phyloP scores from a whole-genome alignment of 345 rosid genomes.

The Schrenkiella parvula region DNA sequence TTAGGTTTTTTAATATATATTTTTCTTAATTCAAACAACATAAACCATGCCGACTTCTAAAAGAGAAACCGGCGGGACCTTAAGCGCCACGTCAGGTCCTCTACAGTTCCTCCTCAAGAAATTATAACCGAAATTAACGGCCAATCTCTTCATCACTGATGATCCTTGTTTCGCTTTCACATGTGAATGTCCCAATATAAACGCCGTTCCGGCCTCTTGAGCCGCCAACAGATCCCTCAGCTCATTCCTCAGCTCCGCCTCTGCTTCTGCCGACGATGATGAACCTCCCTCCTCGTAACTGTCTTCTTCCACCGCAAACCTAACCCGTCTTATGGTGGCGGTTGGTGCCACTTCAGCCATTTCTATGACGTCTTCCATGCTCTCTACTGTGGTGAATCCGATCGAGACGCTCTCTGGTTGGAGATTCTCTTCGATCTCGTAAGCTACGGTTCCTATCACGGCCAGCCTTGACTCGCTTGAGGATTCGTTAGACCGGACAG shows the following conservation, averaged over 20 bases:
- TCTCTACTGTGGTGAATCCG: constrained; percentile 64
- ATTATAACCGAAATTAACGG: constrained; percentile 76
- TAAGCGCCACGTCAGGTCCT: constrained; percentile 87
- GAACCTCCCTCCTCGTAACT: constrained; percentile 33
- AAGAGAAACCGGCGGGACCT: constrained; percentile 82
- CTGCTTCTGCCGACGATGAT: constrained; percentile 20
- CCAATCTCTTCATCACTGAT: constrained; percentile 64
- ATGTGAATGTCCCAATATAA: constrained; percentile 89
- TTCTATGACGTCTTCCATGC: constrained; percentile 63
- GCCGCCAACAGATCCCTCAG: constrained; percentile 66
- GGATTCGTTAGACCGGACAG: constrained; percentile 48
- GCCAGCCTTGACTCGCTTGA: constrained; percentile 63
- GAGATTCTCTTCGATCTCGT: constrained; percentile 55
- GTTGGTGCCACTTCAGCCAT: constrained; percentile 44
- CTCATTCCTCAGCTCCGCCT: constrained; percentile 51
- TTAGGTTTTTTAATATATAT: background rate
- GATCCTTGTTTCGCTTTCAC: constrained; percentile 96
- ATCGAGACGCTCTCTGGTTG: constrained; percentile 68
- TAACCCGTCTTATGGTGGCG: constrained; percentile 44
- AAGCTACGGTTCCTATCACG: constrained; percentile 70
- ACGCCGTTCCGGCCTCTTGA: constrained; percentile 80
- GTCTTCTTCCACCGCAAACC: constrained; percentile 62
- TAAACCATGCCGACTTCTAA: constrained; percentile 98
- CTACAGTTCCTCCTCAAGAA: constrained; percentile 89
- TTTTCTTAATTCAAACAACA: constrained; percentile 40